These are phyloP conservation scores for Alternaria sp. DNA, from an alignment of 2,329 filamentous ascomycete species.

Conservation along the genomic window DNA sequence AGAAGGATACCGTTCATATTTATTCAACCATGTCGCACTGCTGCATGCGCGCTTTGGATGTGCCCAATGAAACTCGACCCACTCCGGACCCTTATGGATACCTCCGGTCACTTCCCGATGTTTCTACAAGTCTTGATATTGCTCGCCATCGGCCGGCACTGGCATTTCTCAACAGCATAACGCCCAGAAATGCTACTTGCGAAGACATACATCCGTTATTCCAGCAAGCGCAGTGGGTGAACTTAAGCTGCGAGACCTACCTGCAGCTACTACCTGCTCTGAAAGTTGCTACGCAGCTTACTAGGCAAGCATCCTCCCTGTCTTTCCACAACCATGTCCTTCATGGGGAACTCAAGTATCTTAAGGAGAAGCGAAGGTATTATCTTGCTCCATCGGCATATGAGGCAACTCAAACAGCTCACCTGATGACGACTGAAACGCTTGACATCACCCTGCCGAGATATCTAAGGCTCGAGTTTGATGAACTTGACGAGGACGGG, in stretches of 20 bases:
- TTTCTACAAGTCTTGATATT: not conserved
- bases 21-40: not conserved
- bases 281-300: constrained; percentile 3
- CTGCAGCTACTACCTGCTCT: not conserved
- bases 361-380: not conserved
- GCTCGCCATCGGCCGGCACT: not conserved
- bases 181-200: not conserved
- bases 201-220: constrained; percentile 5
- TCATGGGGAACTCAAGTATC: not conserved
- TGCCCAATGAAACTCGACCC: not conserved
- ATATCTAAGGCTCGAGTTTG: not conserved
- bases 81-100: not conserved
- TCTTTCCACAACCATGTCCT: constrained; percentile 7
- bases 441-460: not conserved
- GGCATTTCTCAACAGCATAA: not conserved
- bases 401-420: not conserved
- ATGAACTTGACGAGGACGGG: not conserved
- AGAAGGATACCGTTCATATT: not conserved
- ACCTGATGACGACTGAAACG: not conserved
- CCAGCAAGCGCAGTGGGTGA: not conserved
- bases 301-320: constrained; percentile 1
- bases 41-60: not conserved
- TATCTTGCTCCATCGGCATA: not conserved
- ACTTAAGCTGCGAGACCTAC: not conserved
- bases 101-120: not conserved